Evolutionary conservation across 2,329 filamentous ascomycete genomes (phyloP), one percentile per base, ranked within the genome.

Genomic region (Dactylonectria estremocensis): DNA sequence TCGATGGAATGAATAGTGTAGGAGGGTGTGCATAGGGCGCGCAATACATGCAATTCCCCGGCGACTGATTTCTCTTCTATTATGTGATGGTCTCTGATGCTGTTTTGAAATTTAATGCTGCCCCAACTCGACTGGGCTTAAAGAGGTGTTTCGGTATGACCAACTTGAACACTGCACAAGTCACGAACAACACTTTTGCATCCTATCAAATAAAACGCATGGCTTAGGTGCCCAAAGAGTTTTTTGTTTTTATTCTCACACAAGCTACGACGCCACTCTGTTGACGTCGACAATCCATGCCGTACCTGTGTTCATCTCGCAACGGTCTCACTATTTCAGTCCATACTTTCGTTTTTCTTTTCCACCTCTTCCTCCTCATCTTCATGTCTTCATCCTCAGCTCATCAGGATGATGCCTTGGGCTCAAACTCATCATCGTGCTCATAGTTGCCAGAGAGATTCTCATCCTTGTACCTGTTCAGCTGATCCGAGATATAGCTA

Each of bases 401-500:
- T 20, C 56, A 43, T 40, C 22, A 56, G 59, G 50, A n/a, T 71
- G 58, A 77, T 24, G 79, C 78, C 63, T 80, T 80, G 10, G 85
- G 80, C 76, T 88, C 86, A 69, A 83, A 82, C 74, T 88, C 86
- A 43, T 87, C 85, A 11, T 79, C 83, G 11, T 80, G 74, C 16
- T 69, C 76, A 24, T 76, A 76, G 49, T 69, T 74, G 31, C 68
- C 72, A 14, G 71, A 66, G 5, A 63, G 57, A 58, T 72, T 74
- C 20, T 79, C 77, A 24, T 78, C 76, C 69, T 76, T 90, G 76
- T 96, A 91, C 64, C 91, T 86, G 79, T 92, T 87, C 65, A 98
- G 85, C 82, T 97, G 93, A 70, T 95, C 92, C 33, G 89, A 90
- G 64, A 98, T 92, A 79, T 97, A 97, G 71, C 90, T 88, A 68